These are phyloP conservation scores for Talaromyces sp. DNA, from an alignment of 2,329 filamentous ascomycete genomes.

Conservation along the genomic window DNA sequence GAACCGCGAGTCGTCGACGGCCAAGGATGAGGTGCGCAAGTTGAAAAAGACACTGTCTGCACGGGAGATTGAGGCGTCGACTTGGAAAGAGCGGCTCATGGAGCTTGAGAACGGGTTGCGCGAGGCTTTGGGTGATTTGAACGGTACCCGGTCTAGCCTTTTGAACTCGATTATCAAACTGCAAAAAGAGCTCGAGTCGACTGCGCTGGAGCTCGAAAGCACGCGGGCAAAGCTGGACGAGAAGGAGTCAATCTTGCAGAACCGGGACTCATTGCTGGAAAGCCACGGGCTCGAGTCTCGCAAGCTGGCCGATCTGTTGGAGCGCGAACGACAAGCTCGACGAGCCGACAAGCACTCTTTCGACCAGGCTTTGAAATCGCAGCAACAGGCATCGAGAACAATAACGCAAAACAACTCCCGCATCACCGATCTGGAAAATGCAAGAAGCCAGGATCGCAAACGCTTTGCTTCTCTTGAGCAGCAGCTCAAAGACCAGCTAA, in stretches of 20 bases:
- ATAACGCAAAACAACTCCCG: conserved; percentile 79
- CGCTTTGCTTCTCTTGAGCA: conserved; percentile 71
- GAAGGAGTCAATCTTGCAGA: conserved; percentile 84
- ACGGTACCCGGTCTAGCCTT: conserved; percentile 77
- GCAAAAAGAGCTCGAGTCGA: conserved; percentile 80
- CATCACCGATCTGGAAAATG: conserved; percentile 79
- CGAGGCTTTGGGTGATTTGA: conserved; percentile 79
- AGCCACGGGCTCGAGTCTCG: conserved; percentile 80
- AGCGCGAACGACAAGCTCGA: conserved; percentile 81
- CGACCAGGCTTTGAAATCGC: conserved; percentile 81
- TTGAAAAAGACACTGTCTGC: conserved; percentile 77
- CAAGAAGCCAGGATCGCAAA: conserved; percentile 69
- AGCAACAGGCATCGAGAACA: conserved; percentile 79
- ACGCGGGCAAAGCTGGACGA: conserved; percentile 75
- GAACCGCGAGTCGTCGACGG: conserved; percentile 71
- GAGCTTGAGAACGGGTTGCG: conserved; percentile 86
- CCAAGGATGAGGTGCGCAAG: conserved; percentile 79
- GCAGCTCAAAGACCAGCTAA: conserved; percentile 77
- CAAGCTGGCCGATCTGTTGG: conserved; percentile 78
- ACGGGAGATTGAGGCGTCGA: conserved; percentile 79
- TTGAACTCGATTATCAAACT: conserved; percentile 83
- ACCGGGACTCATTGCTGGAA: conserved; percentile 82
- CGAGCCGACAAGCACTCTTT: conserved; percentile 82
- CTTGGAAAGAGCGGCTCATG: conserved; percentile 85
- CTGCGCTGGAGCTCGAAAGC: conserved; percentile 72